Evolutionary conservation across 306 rosid genomes (phyloP).

Genomic region (Trichosanthes truncata): DNA sequence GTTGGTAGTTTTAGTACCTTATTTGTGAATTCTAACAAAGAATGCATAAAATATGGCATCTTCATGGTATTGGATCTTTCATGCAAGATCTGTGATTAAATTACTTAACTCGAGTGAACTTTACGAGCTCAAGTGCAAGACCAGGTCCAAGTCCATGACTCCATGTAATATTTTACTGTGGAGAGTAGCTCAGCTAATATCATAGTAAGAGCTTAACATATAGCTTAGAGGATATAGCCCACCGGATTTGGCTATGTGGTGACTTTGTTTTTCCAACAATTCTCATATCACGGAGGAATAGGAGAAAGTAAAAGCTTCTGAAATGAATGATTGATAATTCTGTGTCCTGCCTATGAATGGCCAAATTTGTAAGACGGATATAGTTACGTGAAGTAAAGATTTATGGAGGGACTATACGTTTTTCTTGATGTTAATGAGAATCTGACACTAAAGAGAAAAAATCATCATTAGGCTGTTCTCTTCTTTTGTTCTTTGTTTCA

Average conservation of each 20-base stretch:
- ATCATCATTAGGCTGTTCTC: not conserved
- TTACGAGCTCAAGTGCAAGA: not conserved
- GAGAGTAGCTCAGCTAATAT: not conserved
- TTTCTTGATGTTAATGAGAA: not conserved
- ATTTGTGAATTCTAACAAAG: not conserved
- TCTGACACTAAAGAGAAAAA: not conserved
- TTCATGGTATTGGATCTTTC: not conserved
- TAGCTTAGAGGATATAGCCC: not conserved
- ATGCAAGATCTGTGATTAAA: not conserved
- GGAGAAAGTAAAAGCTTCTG: not conserved
- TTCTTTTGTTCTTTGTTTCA: too few species aligned
- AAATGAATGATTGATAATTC: not conserved
- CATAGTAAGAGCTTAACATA: not conserved
- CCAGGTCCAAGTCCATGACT: not conserved
- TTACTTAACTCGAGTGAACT: not conserved
- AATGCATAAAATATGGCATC: not conserved
- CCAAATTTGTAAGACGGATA: not conserved
- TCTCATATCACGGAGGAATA: not conserved
- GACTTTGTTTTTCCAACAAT: not conserved
- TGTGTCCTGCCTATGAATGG: not conserved
- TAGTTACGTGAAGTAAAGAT: not conserved
- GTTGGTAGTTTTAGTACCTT: conserved; percentile 21
- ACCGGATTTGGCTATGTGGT: not conserved
- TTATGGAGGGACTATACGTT: not conserved
- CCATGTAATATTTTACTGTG: not conserved